Conservation (phyloP, 768 basidiomycete species). For the Amanita jacksonii region DNA sequence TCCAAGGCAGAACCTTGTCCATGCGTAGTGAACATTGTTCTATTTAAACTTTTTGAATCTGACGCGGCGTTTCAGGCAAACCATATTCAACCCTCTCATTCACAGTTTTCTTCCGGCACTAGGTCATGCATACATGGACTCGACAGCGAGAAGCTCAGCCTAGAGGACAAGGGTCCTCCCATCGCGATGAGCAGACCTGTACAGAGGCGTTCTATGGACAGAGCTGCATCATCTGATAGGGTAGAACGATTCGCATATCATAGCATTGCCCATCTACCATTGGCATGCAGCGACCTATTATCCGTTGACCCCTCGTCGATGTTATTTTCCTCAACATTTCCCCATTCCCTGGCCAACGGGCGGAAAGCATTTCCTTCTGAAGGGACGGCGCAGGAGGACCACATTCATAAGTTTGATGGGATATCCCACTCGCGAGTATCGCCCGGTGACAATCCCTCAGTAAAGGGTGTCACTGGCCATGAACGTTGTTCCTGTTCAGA, state of each 20-base stretch:
- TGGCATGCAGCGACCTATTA: not conserved
- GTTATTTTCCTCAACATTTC: not conserved
- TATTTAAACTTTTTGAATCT: not conserved
- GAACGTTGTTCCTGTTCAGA: not conserved
- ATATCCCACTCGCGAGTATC: not conserved
- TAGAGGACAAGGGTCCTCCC: not conserved
- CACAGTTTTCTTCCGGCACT: not conserved
- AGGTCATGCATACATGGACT: constrained; percentile 2
- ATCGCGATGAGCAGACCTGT: not conserved
- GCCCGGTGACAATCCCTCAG: not conserved
- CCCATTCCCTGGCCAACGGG: not conserved
- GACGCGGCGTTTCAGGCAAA: not conserved
- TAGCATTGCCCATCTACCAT: not conserved
- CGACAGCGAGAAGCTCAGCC: not conserved
- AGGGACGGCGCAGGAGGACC: not conserved
- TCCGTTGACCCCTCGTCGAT: not conserved
- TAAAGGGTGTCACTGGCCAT: not conserved
- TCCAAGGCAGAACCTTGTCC: too few species aligned
- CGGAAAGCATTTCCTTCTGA: not conserved
- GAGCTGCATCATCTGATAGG: not conserved
- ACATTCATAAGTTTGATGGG: not conserved
- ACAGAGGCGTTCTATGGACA: not conserved
- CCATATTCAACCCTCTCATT: not conserved
- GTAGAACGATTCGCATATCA: not conserved
- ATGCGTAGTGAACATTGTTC: too few species aligned